Evolutionary conservation across 2,329 filamentous ascomycete species (phyloP).

Genomic region (Sphaerulina vaccinii): DNA sequence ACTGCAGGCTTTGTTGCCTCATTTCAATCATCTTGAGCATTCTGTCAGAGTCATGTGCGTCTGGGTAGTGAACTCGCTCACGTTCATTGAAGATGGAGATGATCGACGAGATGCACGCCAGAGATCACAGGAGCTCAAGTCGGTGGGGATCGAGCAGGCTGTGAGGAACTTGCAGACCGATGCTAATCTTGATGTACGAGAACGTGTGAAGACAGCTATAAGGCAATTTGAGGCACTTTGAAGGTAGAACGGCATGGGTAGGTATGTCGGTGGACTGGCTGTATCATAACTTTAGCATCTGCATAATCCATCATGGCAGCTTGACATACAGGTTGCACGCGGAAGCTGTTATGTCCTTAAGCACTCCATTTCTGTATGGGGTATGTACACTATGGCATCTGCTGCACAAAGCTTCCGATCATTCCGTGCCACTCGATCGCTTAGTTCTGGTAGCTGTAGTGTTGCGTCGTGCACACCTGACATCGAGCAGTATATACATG

Average conservation of each 20-base stretch:
- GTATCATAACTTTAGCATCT: not conserved
- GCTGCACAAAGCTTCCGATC: too few species aligned
- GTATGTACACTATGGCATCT: too few species aligned
- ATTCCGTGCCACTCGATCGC: too few species aligned
- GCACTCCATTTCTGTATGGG: too few species aligned
- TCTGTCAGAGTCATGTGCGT: slow-evolving; percentile 76
- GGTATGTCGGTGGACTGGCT: not conserved
- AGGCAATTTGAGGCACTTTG: slow-evolving; percentile 61
- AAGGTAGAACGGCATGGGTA: not conserved
- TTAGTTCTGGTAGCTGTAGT: too few species aligned
- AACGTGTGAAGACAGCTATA: slow-evolving; percentile 76
- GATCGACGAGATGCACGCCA: slow-evolving; percentile 66
- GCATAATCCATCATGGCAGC: too few species aligned
- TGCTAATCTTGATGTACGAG: slow-evolving; percentile 74
- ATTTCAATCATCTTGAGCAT: slow-evolving; percentile 70
- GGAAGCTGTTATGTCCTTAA: too few species aligned
- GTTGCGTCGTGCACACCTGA: too few species aligned
- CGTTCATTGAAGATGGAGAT: slow-evolving; percentile 72
- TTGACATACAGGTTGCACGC: too few species aligned
- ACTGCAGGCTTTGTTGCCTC: slow-evolving; percentile 67
- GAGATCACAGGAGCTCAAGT: slow-evolving; percentile 66
- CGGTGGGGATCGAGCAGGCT: slow-evolving; percentile 52
- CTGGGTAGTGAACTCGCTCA: slow-evolving; percentile 82
- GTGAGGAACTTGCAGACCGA: slow-evolving; percentile 50
- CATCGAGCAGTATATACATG: too few species aligned